Percentiles rank a stretch among this genome's conserved stretches.
These are phyloP conservation scores for Neocallimastix lanati DNA, from an alignment of 192 early-diverging fungal species.

Conservation along the genomic window DNA sequence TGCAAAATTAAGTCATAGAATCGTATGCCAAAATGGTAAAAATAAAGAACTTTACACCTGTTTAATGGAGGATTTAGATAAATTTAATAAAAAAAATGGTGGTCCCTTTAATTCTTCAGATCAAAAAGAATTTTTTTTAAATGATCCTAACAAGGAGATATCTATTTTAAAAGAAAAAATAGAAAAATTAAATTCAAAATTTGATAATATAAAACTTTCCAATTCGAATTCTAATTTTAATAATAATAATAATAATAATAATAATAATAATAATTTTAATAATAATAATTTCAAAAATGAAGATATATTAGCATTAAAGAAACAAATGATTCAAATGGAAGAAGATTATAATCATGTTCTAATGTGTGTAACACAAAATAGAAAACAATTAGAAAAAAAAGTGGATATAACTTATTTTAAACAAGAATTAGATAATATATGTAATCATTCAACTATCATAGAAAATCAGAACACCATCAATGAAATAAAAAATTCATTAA, in stretches of 20 bases:
- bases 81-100: background rate
- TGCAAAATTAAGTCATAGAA: background rate
- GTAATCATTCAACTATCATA: background rate
- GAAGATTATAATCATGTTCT: background rate
- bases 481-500: background rate
- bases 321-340: background rate
- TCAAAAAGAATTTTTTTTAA: background rate
- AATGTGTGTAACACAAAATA: background rate
- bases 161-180: background rate
- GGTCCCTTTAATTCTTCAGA: background rate
- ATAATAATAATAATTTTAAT: background rate
- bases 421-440: background rate
- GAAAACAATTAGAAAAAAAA: background rate
- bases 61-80: background rate
- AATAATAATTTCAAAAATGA: background rate
- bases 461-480: background rate
- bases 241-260: background rate
- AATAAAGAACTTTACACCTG: background rate
- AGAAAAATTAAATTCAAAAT: background rate
- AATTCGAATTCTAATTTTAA: background rate
- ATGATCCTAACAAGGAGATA: background rate
- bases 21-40: background rate
- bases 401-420: background rate
- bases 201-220: background rate
- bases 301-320: background rate